A percentile compares a stretch with the other conserved stretches of the same genome.
These are phyloP conservation scores for Thalassiosira livingstoniorum DNA, from an alignment of 352 stramenopile species.

Conservation along the genomic window DNA sequence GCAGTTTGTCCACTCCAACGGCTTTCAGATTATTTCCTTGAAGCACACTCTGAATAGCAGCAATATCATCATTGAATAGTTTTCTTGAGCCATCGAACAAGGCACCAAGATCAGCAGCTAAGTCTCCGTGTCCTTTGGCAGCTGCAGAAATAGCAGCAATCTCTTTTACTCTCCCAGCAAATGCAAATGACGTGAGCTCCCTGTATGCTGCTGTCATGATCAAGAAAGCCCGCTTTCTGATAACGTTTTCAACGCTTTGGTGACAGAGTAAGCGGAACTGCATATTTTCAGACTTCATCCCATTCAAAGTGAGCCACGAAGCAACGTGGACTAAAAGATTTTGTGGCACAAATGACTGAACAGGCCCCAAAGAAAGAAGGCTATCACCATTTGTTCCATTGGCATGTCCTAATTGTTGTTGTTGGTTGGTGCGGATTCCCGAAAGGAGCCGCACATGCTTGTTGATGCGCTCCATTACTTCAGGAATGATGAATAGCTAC, in stretches of 20 bases:
- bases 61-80: constrained; percentile 84
- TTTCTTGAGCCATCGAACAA: constrained; percentile 76
- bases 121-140: constrained; percentile 69
- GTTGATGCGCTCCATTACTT: constrained; percentile 84
- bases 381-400: constrained; percentile 48
- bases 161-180: constrained; percentile 84
- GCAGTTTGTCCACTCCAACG: constrained; percentile 83
- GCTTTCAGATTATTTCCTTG: constrained; percentile 69
- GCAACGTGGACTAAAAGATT: constrained; percentile 92
- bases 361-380: constrained; percentile 59
- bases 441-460: constrained; percentile 64
- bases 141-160: constrained; percentile 72
- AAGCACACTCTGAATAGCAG: constrained; percentile 82
- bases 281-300: constrained; percentile 99
- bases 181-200: constrained; percentile 85
- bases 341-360: constrained; percentile 49
- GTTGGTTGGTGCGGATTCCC: constrained; percentile 34
- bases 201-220: constrained; percentile 88
- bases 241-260: constrained; percentile 95
- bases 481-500: constrained; percentile 89
- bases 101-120: constrained; percentile 73
- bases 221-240: constrained; percentile 93
- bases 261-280: constrained; percentile 91
- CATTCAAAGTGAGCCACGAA: constrained; percentile 99
- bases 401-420: constrained; percentile 34